Conservation (phyloP, 805 yeast species). For the Priceomyces melissophilus region DNA sequence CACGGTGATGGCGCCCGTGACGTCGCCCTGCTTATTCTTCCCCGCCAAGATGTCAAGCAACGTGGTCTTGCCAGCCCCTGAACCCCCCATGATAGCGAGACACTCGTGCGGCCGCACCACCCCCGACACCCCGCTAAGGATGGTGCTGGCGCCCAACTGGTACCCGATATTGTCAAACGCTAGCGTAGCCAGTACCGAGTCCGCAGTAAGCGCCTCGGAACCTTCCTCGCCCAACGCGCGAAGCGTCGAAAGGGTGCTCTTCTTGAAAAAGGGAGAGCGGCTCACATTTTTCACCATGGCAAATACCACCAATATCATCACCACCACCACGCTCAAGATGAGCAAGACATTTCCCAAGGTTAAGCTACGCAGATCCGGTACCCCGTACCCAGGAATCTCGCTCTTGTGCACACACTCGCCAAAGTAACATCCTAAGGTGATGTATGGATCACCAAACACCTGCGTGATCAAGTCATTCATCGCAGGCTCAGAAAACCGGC, state of each 20-base stretch:
- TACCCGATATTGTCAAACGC: slow-evolving; percentile 75
- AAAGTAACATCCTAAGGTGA: slow-evolving; percentile 73
- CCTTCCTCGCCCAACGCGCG: slow-evolving; percentile 25
- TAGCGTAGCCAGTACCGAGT: slow-evolving; percentile 64
- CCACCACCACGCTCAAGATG: slow-evolving; percentile 41
- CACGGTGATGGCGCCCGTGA: slow-evolving; percentile 64
- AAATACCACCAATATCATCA: slow-evolving; percentile 40
- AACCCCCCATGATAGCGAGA: slow-evolving; percentile 96
- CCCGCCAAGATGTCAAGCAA: slow-evolving; percentile 86
- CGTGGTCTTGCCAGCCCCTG: slow-evolving; percentile 98
- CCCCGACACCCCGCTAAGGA: slow-evolving; percentile 69
- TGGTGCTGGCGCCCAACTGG: slow-evolving; percentile 43
- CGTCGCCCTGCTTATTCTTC: slow-evolving; percentile 73
- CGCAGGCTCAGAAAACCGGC: slow-evolving; percentile 89
- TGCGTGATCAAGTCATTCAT: slow-evolving; percentile 89
- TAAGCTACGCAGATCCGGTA: slow-evolving; percentile 53
- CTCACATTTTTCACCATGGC: slow-evolving; percentile 48
- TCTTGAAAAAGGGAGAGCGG: slow-evolving; percentile 58
- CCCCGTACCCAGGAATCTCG: slow-evolving; percentile 85
- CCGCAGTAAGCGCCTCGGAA: slow-evolving; percentile 43
- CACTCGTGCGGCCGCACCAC: slow-evolving; percentile 83
- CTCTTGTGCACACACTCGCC: slow-evolving; percentile 93
- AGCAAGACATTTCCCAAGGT: slow-evolving; percentile 46
- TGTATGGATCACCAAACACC: slow-evolving; percentile 93
- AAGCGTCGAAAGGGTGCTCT: slow-evolving; percentile 18